phyloP scores from a whole-genome alignment of 306 rosid species.

The Ceratonia siliqua region DNA sequence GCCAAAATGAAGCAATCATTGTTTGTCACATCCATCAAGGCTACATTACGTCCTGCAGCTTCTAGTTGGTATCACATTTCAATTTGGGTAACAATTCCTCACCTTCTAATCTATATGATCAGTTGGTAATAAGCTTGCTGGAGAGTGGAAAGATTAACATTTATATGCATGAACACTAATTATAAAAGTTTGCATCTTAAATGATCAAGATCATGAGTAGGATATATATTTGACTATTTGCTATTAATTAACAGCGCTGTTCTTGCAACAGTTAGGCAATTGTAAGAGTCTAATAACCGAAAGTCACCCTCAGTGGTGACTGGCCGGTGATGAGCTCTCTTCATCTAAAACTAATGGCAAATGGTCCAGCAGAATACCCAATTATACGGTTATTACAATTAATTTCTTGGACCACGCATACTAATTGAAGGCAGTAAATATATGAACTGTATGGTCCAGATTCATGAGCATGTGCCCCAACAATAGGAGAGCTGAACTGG shows the following conservation, averaged over 20 bases:
- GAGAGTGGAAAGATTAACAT: no score
- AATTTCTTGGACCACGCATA: conserved; percentile 57
- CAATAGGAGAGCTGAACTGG: conserved; percentile 33
- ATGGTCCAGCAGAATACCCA: conserved; percentile 65
- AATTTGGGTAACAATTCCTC: not conserved
- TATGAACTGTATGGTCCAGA: conserved; percentile 44
- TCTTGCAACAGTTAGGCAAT: conserved; percentile 1
- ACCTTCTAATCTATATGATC: no score
- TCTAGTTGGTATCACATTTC: not conserved
- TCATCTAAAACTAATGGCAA: conserved; percentile 49
- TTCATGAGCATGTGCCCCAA: conserved; percentile 37
- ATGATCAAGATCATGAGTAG: no score
- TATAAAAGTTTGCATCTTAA: no score
- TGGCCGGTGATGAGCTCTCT: conserved; percentile 42
- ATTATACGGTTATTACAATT: conserved; percentile 51
- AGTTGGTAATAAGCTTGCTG: no score
- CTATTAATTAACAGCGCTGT: no score
- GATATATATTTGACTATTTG: no score
- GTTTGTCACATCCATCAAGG: conserved; percentile 28
- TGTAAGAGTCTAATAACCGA: not conserved
- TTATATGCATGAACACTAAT: no score
- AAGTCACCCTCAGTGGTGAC: conserved; percentile 15
- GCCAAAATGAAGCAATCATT: conserved; percentile 23
- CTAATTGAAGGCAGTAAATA: conserved; percentile 38
- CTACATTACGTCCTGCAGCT: conserved; percentile 33